Conservation (phyloP, 2,329 filamentous ascomycete species). For the Claviceps quebecensis region DNA sequence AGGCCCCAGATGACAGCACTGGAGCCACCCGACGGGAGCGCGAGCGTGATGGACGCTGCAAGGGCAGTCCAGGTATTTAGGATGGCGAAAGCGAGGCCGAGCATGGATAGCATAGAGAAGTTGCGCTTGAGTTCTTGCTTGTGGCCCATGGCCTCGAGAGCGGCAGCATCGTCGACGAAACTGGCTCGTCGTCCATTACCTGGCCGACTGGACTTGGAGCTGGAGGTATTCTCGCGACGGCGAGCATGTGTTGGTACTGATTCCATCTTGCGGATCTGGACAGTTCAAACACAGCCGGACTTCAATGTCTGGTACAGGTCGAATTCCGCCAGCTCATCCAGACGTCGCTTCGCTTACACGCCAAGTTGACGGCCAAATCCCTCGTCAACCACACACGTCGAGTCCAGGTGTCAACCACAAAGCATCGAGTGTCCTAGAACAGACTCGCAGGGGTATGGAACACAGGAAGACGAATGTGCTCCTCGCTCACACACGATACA, state of each 20-base stretch:
- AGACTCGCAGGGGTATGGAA: no score
- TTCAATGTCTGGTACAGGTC: background rate
- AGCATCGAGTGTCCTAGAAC: background rate
- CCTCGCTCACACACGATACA: no score
- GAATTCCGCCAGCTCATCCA: no score
- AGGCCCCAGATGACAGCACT: slow-evolving; percentile 62
- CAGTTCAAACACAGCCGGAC: no score
- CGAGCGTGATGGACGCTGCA: slow-evolving; percentile 30
- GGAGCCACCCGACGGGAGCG: slow-evolving; percentile 55
- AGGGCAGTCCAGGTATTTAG: slow-evolving; percentile 37
- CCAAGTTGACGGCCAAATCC: background rate
- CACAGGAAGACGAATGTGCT: no score
- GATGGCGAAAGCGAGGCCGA: slow-evolving; percentile 34
- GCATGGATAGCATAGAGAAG: slow-evolving; percentile 34
- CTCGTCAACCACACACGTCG: background rate
- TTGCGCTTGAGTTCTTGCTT: slow-evolving; percentile 36
- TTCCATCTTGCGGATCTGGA: background rate
- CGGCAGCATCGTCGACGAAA: slow-evolving; percentile 20
- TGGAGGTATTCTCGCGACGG: background rate
- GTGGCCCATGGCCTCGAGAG: slow-evolving; percentile 31
- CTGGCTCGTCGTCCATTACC: background rate
- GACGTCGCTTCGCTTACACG: background rate
- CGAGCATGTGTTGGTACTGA: background rate
- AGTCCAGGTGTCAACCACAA: background rate
- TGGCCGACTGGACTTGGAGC: background rate